Evolutionary conservation across 2,329 filamentous ascomycete species (phyloP).

Genomic region (Fusarium nurragi): DNA sequence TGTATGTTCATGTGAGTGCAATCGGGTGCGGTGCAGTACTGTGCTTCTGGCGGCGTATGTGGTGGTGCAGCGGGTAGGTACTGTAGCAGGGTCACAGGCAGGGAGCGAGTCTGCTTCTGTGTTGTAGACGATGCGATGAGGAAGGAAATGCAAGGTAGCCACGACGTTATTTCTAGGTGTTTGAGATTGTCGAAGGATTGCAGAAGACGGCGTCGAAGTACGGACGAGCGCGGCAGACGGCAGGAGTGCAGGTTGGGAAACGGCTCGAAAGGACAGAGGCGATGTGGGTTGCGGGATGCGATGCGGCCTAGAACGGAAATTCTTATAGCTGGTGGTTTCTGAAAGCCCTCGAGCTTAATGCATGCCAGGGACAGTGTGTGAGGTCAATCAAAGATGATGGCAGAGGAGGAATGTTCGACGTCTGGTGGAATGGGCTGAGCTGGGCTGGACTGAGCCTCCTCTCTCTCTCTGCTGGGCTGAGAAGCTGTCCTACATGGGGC

Average conservation of each 20-base stretch:
- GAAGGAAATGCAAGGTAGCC: neutral
- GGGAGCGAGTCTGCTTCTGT: slow-evolving; percentile 24
- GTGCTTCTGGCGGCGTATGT: slow-evolving; percentile 37
- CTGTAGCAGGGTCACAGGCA: slow-evolving; percentile 32
- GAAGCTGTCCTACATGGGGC: slow-evolving; percentile 33
- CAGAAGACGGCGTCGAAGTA: slow-evolving; percentile 27
- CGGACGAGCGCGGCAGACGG: slow-evolving; percentile 15
- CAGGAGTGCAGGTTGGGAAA: slow-evolving; percentile 19
- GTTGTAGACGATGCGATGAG: neutral
- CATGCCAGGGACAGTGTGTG: slow-evolving; percentile 27
- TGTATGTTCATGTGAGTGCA: slow-evolving; percentile 35
- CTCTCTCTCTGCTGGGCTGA: slow-evolving; percentile 29
- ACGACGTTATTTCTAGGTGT: slow-evolving; percentile 22
- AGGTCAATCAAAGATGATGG: slow-evolving; percentile 42
- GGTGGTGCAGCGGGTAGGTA: slow-evolving; percentile 39
- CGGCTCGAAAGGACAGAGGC: slow-evolving; percentile 21
- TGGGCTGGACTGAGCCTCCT: slow-evolving; percentile 34
- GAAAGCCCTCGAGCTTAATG: slow-evolving; percentile 19
- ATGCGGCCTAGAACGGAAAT: slow-evolving; percentile 33
- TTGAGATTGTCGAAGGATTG: slow-evolving; percentile 31
- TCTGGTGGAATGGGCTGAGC: slow-evolving; percentile 44
- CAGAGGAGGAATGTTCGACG: slow-evolving; percentile 43
- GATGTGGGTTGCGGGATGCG: slow-evolving; percentile 19
- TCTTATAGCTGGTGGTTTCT: slow-evolving; percentile 27
- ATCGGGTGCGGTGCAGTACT: slow-evolving; percentile 32